Percentiles rank a stretch among this genome's conserved stretches.
These are phyloP conservation scores for Pyrenochaeta sp. DNA, from an alignment of 2,329 filamentous ascomycete species.

Conservation along the genomic window DNA sequence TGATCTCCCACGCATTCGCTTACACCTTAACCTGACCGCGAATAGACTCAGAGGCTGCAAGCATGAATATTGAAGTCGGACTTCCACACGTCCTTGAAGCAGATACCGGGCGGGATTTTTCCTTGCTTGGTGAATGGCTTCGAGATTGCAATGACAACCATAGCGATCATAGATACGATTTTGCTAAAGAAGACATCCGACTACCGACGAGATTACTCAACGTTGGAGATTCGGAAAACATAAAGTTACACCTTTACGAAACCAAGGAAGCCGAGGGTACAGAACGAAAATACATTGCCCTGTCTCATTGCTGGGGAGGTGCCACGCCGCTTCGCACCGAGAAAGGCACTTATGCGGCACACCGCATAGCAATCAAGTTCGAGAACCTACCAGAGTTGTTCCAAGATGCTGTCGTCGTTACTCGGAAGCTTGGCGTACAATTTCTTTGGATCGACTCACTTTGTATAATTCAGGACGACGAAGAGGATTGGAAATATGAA, in stretches of 20 bases:
- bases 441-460: not conserved
- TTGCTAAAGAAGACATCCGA: not conserved
- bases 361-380: not conserved
- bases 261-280: not conserved
- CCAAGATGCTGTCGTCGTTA: too few relatives aligned
- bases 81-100: not conserved
- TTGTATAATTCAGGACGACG: not conserved
- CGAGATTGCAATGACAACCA: not conserved
- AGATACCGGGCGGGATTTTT: not conserved
- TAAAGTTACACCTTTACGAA: not conserved
- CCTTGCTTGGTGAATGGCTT: not conserved
- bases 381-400: too few relatives aligned
- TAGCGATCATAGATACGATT: not conserved
- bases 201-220: not conserved
- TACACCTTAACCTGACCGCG: not conserved
- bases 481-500: constrained; percentile 6
- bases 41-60: not conserved
- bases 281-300: not conserved
- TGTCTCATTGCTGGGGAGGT: constrained; percentile 3
- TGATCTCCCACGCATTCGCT: too few relatives aligned
- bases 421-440: not conserved
- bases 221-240: not conserved
- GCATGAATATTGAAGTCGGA: not conserved
- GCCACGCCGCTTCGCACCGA: not conserved
- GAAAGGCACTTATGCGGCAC: not conserved